These are phyloP conservation scores for Apiosordaria backusii DNA, from an alignment of 495 filamentous ascomycete species.

Conservation along the genomic window DNA sequence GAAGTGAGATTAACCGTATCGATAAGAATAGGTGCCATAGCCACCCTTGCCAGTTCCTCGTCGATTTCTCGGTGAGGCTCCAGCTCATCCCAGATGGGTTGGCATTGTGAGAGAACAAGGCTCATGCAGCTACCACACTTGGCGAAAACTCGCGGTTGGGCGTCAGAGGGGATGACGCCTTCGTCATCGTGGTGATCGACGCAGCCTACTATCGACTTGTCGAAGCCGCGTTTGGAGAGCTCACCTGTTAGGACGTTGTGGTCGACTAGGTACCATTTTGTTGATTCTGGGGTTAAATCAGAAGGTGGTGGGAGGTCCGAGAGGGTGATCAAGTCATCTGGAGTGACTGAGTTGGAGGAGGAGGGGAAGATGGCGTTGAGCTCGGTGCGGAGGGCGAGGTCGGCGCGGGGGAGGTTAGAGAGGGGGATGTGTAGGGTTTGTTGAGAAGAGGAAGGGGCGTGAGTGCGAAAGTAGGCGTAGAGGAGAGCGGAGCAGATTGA, in stretches of 20 bases:
- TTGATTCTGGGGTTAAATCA: constrained; percentile 34
- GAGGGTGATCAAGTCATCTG: constrained; percentile 50
- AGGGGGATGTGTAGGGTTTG: constrained; percentile 70
- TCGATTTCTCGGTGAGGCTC: constrained; percentile 26
- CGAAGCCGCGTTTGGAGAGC: constrained; percentile 36
- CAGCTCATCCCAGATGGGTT: constrained; percentile 52
- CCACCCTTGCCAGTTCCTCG: constrained; percentile 67
- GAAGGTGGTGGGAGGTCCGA: constrained; percentile 41
- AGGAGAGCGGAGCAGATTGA: constrained; percentile 83
- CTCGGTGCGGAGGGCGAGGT: constrained; percentile 75
- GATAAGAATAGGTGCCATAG: constrained; percentile 74
- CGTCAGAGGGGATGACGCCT: constrained; percentile 49
- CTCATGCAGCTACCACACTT: constrained; percentile 77
- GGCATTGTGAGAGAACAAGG: constrained; percentile 64
- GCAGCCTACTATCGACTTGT: constrained; percentile 58
- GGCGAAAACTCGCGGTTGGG: constrained; percentile 60
- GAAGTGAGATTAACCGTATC: constrained; percentile 75
- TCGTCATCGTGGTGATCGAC: constrained; percentile 95
- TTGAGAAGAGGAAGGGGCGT: constrained; percentile 35
- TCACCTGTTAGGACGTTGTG: constrained; percentile 73
- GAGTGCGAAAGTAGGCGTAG: constrained; percentile 74
- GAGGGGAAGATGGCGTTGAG: constrained; percentile 54
- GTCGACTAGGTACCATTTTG: constrained; percentile 73
- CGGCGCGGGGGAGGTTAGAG: constrained; percentile 66
- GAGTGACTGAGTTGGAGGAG: constrained; percentile 35